Conservation (phyloP, 2,329 filamentous ascomycete genomes). For the Fusarium palustre region DNA sequence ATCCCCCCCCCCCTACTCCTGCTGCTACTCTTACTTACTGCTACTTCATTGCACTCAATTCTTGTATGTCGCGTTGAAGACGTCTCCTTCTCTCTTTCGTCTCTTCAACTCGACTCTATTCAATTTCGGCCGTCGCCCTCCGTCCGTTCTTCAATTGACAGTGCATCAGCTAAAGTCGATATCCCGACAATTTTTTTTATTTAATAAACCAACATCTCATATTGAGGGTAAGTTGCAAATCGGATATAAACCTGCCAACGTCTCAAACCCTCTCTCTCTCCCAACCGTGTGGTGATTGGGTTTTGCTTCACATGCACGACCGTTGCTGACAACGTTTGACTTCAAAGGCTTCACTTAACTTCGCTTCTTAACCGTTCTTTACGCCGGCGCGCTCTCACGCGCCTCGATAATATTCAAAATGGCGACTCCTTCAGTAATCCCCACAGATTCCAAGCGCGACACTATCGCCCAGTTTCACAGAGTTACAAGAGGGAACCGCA, state of each 20-base stretch:
- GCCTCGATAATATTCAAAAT: constrained; percentile 43
- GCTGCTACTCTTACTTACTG: constrained; percentile 8
- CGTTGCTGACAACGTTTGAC: constrained; percentile 24
- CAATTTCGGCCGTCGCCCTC: constrained; percentile 27
- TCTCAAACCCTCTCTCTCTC: constrained; percentile 5
- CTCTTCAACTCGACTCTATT: constrained; percentile 21
- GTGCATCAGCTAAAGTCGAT: neutral
- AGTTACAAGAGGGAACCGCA: constrained; percentile 77
- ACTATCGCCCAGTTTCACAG: constrained; percentile 61
- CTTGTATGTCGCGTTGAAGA: constrained; percentile 41
- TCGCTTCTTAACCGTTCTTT: constrained; percentile 25
- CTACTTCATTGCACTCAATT: constrained; percentile 6
- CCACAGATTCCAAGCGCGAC: constrained; percentile 50
- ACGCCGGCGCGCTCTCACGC: constrained; percentile 16
- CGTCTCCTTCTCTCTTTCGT: constrained; percentile 19
- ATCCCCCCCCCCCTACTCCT: constrained; percentile 20
- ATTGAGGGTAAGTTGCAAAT: constrained; percentile 39
- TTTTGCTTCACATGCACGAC: constrained; percentile 18
- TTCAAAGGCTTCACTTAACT: constrained; percentile 28
- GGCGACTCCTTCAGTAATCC: constrained; percentile 50
- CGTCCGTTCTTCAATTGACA: constrained; percentile 30
- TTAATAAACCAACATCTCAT: constrained; percentile 29
- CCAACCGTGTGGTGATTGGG: constrained; percentile 6
- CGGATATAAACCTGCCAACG: constrained; percentile 16
- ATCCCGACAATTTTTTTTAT: constrained; percentile 15